phyloP scores from a whole-genome alignment of 805 yeast species.

The Starmera caribaea region DNA sequence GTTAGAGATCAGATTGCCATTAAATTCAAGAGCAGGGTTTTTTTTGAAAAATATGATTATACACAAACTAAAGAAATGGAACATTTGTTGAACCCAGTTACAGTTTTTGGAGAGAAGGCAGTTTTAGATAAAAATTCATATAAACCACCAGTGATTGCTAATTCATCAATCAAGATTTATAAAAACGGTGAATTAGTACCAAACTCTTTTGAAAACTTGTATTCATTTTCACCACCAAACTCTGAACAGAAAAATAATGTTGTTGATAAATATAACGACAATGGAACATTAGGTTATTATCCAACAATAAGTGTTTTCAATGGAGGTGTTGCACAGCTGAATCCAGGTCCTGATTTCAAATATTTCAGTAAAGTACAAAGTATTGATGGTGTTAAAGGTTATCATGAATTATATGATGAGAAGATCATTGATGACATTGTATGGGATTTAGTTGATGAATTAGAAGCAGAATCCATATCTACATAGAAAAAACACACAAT shows the following conservation, averaged over 20 bases:
- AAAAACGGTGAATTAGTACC: constrained; percentile 71
- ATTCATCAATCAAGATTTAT: constrained; percentile 58
- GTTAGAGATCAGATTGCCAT: constrained; percentile 83
- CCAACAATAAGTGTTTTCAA: constrained; percentile 81
- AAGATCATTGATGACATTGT: constrained; percentile 70
- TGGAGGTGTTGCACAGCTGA: constrained; percentile 65
- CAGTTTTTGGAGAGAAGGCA: constrained; percentile 61
- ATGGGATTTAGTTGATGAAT: constrained; percentile 81
- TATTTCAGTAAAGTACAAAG: constrained; percentile 28
- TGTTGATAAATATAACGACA: constrained; percentile 45
- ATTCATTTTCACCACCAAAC: constrained; percentile 73
- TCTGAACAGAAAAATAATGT: constrained; percentile 41
- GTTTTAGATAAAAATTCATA: constrained; percentile 38
- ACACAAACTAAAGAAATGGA: constrained; percentile 61
- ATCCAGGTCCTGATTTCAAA: constrained; percentile 58
- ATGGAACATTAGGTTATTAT: constrained; percentile 82
- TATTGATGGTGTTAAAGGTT: constrained; percentile 31
- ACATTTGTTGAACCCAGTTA: constrained; percentile 62
- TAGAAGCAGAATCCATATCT: constrained; percentile 50
- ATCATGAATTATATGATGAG: constrained; percentile 55
- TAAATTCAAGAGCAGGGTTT: constrained; percentile 64
- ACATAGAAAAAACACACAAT: constrained; percentile 1
- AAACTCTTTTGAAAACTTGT: constrained; percentile 53
- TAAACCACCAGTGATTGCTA: constrained; percentile 38
- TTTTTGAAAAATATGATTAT: constrained; percentile 81